Base-by-base conservation (phyloP, 1,284 basidiomycete genomes). In the Amylostereum areolatum region DNA sequence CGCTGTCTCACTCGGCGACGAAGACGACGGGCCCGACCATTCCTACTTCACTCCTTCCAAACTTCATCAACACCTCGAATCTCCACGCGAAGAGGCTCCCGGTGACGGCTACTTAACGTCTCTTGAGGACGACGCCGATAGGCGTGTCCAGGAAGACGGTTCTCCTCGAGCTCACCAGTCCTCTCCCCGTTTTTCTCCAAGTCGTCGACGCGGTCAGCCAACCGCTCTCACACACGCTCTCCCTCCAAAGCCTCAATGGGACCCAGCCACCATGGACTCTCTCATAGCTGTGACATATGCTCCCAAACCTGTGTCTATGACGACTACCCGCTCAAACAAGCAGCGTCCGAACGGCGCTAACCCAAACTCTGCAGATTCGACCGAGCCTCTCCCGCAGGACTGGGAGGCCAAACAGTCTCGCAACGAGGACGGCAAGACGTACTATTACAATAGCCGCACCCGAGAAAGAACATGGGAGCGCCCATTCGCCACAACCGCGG, bases 1-100 rank as follows among this genome's bases (percentile, higher is more conserved):
- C 59, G 81, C 79, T 49, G 81, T 86, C 52, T 87, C 82, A 45
- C 74, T 86, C 52, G 81, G 81, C 55, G 83, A 85, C 60, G 83
- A 86, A 48, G 83, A 83, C 47, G 81, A 85, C 53, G 59, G 63
- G 55, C 62, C 63, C 44, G 69, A 72, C 34, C 18, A 18, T 18
- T 18, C 18, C 18, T 18, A 18, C 18, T 63, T 64, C 47, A 64
- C 66, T 45, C 62, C 68, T 47, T 67, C 68, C 48, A 60, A 66
- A 45, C 48, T 63, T 46, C 55, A 52, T 34, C 46, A 62, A 43
- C 61, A 63, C 48, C 24, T 35, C 36, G 46, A 42, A 11, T 41
- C 36, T 30, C 27, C 9, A 8, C n/a, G 34, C 28, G 36, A 12
- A 30, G 11, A 30, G 3, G 57, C 55, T 18, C 47, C 51, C 9